Evolutionary conservation across 805 yeast species (phyloP), one percentile per base, ranked within the genome.

Genomic region (Kregervanrija fluxuum): DNA sequence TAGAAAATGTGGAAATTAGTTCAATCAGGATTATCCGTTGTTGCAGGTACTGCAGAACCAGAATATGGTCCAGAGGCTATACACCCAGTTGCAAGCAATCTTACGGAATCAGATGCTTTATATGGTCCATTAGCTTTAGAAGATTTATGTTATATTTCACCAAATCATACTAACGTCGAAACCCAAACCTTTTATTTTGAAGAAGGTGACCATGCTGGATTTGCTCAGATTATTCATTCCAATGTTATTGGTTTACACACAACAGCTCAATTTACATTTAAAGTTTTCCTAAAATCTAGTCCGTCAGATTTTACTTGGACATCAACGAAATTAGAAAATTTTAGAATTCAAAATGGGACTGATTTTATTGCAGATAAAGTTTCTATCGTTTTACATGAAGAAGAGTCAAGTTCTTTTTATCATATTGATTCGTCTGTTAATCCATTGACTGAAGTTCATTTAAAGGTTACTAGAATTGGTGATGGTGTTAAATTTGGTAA

Each of bases 41-140:
- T 89, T 38, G 91, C 97, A 5, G 99, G 99, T 44, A 79, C 95
- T 11, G 96, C 96, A 2, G 99, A 93, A 65, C 99, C 99, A 22
- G 95, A 85, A 60, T 93, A 93, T 58, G 99, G 99, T 43, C 75
- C 83, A 35, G 96, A 84, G 41, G 95, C 95, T 35, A 86, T 93
- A 53, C 91, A 84, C 57, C 77, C 97, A n/a, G 79, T 90, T 46
- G 53, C 55, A 12, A 35, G 47, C 17, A 77, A 85, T 36, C 77
- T 76, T 38, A 78, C 82, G 38, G 69, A 67, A 36, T 76, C 69
- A 31, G 71, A 73, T 35, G 79, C 80, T 52, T 75, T 85, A 1
- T 85, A 68, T 56, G 71, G 80, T 30, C 72, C 68, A 16, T 75
- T 93, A 32, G 67, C 74, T 9, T 59, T 64, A n/a, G 77, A 73